phyloP scores from a whole-genome alignment of 140 eudicot genomes.

The Oenanthe javanica region DNA sequence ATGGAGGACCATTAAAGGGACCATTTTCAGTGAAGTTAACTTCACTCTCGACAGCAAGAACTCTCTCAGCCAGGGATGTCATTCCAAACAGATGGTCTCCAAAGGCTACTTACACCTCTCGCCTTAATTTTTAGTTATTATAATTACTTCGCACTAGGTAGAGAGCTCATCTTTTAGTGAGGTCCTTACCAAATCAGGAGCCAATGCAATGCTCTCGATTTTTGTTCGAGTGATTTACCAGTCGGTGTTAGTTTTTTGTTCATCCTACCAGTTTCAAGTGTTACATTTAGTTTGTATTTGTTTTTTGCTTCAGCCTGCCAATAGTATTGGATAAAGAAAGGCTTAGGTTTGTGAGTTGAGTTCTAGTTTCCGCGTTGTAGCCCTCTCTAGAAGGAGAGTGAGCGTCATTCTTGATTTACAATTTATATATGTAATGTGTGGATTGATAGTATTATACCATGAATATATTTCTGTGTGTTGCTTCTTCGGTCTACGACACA shows the following conservation, averaged over 20 bases:
- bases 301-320: slow-evolving; percentile 4
- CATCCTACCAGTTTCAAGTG: background rate
- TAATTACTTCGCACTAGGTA: background rate
- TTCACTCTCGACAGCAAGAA: background rate
- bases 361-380: slow-evolving; percentile 2
- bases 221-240: background rate
- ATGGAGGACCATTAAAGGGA: slow-evolving; percentile 5
- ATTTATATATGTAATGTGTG: background rate
- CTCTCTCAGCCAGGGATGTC: slow-evolving; percentile 5
- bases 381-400: slow-evolving; percentile 8
- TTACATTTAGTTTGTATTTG: background rate
- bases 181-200: background rate
- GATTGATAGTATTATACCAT: background rate
- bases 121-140: background rate
- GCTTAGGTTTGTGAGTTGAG: slow-evolving; percentile 1
- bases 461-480: background rate
- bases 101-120: slow-evolving; percentile 6
- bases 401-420: slow-evolving; percentile 3
- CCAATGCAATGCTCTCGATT: background rate
- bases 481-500: background rate
- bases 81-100: slow-evolving; percentile 5
- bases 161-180: slow-evolving; percentile 2
- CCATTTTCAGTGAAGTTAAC: slow-evolving; percentile 6
- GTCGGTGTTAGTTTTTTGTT: background rate
- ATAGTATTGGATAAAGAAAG: background rate